phyloP scores from a whole-genome alignment of 306 rosid genomes.

The Arachis hypogaea region DNA sequence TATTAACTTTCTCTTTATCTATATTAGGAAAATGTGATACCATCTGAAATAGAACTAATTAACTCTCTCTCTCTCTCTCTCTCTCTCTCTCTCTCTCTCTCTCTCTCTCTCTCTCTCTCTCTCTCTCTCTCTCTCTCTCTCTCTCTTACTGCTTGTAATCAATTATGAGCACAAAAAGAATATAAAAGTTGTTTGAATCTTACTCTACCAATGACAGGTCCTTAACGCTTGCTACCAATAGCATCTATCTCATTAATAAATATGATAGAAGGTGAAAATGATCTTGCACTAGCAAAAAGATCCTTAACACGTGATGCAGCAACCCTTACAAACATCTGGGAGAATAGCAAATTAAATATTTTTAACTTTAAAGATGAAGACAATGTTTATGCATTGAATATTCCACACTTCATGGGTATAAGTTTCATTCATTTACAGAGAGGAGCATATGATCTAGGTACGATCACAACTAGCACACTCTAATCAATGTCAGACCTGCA shows the following conservation, averaged over 20 bases:
- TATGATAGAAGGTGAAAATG: constrained; percentile 87
- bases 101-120: too few species aligned
- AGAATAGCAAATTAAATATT: background rate
- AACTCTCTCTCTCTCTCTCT: background rate
- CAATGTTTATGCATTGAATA: too few species aligned
- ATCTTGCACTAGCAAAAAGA: constrained; percentile 87
- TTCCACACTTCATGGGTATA: too few species aligned
- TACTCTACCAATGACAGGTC: constrained; percentile 99
- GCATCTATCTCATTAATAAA: constrained; percentile 99
- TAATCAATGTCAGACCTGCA: background rate
- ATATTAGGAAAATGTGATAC: constrained; percentile 16
- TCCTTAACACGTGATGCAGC: constrained; percentile 99
- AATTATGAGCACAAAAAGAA: background rate
- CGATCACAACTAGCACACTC: too few species aligned
- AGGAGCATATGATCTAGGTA: too few species aligned
- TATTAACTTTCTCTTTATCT: background rate
- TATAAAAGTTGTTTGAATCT: constrained; percentile 46
- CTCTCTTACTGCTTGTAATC: too few species aligned
- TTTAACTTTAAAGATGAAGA: too few species aligned
- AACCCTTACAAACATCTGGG: constrained; percentile 98
- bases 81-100: too few species aligned
- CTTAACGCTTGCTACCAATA: constrained; percentile 98
- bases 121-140: too few species aligned
- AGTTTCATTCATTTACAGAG: too few species aligned
- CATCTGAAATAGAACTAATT: background rate